A percentile compares a stretch with the other conserved stretches of the same genome.
Evolutionary conservation across 179 eudicot species (phyloP).

Genomic region (Beta corolliflora): DNA sequence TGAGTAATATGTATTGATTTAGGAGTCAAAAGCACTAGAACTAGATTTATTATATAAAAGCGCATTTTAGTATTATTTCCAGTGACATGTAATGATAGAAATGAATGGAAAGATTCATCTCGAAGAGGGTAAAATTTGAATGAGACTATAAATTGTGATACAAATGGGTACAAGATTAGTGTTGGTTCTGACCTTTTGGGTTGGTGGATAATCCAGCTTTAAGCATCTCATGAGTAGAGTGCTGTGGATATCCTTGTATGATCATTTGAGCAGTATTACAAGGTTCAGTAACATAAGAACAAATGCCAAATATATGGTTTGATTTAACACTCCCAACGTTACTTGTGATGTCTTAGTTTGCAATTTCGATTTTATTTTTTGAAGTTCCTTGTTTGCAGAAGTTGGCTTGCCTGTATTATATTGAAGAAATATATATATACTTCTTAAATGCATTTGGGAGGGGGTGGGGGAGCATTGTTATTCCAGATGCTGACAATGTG

Average conservation of each 20-base stretch:
- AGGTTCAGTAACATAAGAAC: background rate
- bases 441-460: background rate
- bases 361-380: background rate
- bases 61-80: background rate
- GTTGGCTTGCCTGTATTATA: background rate
- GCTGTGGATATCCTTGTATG: background rate
- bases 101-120: background rate
- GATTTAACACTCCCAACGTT: background rate
- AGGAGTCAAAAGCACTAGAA: background rate
- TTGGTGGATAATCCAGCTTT: background rate
- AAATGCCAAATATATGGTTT: constrained; percentile 5
- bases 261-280: background rate
- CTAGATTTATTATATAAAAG: background rate
- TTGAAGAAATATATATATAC: background rate
- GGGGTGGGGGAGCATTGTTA: background rate
- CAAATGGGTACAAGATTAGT: background rate
- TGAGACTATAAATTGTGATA: background rate
- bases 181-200: background rate
- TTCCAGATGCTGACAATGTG: constrained; percentile 20
- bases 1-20: no score
- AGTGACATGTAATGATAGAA: background rate
- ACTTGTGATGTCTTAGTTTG: background rate
- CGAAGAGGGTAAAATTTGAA: background rate
- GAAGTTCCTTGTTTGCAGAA: background rate
- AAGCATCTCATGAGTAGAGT: background rate